These are phyloP conservation scores for Akanthomyces uredinophilus DNA, from an alignment of 2,329 filamentous ascomycete genomes.

Conservation along the genomic window DNA sequence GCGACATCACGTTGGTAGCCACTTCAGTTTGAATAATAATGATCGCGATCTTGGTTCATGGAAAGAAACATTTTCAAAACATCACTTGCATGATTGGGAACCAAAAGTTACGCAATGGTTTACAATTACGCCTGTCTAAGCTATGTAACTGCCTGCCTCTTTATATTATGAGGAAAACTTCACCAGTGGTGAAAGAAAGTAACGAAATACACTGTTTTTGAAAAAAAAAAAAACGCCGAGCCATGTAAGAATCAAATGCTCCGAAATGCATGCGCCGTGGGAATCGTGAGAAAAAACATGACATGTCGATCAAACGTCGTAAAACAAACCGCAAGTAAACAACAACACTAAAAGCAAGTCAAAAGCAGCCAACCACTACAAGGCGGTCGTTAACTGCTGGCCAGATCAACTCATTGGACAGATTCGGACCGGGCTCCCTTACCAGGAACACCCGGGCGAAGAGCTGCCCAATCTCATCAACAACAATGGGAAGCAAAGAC, in stretches of 20 bases:
- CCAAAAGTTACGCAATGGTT: background rate
- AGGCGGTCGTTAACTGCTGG: constrained; percentile 3
- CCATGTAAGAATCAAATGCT: constrained; percentile 11
- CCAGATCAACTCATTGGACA: constrained; percentile 8
- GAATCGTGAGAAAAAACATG: constrained; percentile 5
- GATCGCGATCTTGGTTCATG: too few relatives aligned
- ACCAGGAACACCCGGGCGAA: constrained; percentile 11
- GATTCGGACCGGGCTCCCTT: constrained; percentile 7
- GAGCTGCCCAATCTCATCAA: constrained; percentile 13
- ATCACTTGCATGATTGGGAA: background rate
- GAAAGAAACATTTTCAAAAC: background rate
- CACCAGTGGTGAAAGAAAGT: constrained; percentile 3
- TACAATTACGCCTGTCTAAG: constrained; percentile 15
- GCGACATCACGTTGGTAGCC: background rate
- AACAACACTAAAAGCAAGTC: background rate
- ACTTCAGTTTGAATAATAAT: background rate
- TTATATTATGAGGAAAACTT: constrained; percentile 14
- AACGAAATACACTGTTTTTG: constrained; percentile 12
- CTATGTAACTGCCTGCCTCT: constrained; percentile 15
- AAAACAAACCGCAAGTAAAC: background rate
- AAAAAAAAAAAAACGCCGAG: constrained; percentile 7
- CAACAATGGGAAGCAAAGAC: background rate
- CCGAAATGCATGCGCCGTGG: constrained; percentile 14
- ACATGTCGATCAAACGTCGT: background rate
- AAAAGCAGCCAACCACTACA: background rate